A percentile compares a stretch with the other conserved stretches of the same genome.
These are phyloP conservation scores for Phytophthora melonis DNA, from an alignment of 352 stramenopile species.

Conservation along the genomic window DNA sequence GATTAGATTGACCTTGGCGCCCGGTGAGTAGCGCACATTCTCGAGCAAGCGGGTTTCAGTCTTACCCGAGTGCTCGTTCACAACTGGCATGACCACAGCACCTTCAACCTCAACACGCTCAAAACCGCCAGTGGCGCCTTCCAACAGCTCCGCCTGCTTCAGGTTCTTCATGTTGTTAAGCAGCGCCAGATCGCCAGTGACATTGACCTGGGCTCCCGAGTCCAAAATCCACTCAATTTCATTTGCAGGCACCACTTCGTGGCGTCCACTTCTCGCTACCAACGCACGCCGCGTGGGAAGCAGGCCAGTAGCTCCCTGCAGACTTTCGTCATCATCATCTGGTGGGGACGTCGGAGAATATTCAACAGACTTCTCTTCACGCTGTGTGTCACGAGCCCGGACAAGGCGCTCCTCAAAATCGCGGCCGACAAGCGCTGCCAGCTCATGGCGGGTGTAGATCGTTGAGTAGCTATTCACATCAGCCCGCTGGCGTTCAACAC, in stretches of 20 bases:
- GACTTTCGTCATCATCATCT: neutral
- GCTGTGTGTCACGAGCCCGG: neutral
- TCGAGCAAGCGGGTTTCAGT: conserved; percentile 3
- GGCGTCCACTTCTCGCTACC: neutral
- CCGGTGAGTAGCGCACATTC: conserved; percentile 8
- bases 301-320: neutral
- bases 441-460: neutral
- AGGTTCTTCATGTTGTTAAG: conserved; percentile 9
- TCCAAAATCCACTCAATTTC: conserved; percentile 10
- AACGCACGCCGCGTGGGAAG: neutral
- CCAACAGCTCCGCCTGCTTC: neutral
- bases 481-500: neutral
- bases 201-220: conserved; percentile 6
- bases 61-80: neutral
- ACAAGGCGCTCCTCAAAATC: neutral
- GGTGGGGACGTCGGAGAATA: neutral
- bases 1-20: conserved; percentile 8
- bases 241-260: neutral
- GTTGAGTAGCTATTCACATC: neutral
- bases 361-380: neutral
- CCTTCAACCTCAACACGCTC: neutral
- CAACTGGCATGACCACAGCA: neutral
- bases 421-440: neutral
- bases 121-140: neutral
- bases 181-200: conserved; percentile 4